These are phyloP conservation scores for Pseudocercospora musae DNA, from an alignment of 2,329 filamentous ascomycete species.

Conservation along the genomic window DNA sequence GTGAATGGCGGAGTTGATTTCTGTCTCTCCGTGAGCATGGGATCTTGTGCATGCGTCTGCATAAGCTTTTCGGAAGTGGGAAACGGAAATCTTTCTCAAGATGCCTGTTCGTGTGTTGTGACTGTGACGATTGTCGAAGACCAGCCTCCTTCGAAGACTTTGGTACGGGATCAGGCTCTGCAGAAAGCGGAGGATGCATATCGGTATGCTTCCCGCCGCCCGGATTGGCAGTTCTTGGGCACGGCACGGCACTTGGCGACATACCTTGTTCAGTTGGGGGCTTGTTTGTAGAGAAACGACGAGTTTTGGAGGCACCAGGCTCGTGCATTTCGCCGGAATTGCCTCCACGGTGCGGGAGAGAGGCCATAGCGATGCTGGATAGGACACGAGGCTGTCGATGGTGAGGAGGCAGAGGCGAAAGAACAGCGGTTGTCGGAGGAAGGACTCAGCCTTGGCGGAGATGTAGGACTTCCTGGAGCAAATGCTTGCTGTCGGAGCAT, in stretches of 20 bases:
- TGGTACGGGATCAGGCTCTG: not conserved
- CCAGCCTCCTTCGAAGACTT: not conserved
- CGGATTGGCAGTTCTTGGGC: not conserved
- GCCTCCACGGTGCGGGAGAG: conserved; percentile 6
- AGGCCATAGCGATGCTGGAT: conserved; percentile 1
- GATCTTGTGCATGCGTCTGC: not conserved
- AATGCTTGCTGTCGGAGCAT: not conserved
- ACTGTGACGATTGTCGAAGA: no score
- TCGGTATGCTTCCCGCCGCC: not conserved
- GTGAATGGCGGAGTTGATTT: conserved; percentile 79
- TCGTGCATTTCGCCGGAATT: conserved; percentile 2
- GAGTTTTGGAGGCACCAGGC: conserved; percentile 4
- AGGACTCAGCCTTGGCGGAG: conserved; percentile 1
- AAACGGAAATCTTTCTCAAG: no score
- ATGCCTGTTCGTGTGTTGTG: no score
- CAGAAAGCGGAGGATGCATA: not conserved
- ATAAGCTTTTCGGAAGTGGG: not conserved
- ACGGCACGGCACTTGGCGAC: conserved; percentile 18
- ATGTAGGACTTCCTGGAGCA: not conserved
- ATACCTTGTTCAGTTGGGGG: conserved; percentile 22
- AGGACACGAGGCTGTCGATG: not conserved
- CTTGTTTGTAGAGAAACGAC: conserved; percentile 22
- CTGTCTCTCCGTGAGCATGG: conserved; percentile 44
- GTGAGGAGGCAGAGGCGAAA: not conserved
- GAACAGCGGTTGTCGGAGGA: not conserved